Percentiles rank a stretch among this genome's conserved stretches.
Evolutionary conservation across 139 green algal genomes (phyloP).

Genomic region (Ettlia oleoabundans): DNA sequence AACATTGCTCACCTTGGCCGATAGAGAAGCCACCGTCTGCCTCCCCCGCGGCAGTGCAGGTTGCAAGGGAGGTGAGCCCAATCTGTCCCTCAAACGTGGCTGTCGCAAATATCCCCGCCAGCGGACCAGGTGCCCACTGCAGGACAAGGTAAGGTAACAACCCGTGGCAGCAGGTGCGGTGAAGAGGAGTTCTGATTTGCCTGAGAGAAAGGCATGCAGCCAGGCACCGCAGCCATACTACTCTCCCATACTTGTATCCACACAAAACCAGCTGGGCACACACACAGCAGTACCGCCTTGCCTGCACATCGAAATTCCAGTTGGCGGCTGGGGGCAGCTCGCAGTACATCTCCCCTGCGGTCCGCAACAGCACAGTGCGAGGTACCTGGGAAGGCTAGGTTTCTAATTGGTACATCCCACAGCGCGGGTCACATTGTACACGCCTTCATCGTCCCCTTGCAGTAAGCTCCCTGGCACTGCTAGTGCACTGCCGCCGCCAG

Average conservation of each 20-base stretch:
- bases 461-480: too few species aligned
- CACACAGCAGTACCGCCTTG: neutral
- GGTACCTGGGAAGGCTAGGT: too few species aligned
- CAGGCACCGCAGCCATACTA: too few species aligned
- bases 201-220: too few species aligned
- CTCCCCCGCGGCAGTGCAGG: neutral
- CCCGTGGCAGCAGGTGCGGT: too few species aligned
- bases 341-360: conserved; percentile 52
- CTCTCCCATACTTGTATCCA: too few species aligned
- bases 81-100: conserved; percentile 66
- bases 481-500: too few species aligned
- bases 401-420: too few species aligned
- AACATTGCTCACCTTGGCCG: conserved; percentile 6
- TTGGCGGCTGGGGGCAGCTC: conserved; percentile 67
- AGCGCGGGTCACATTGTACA: too few species aligned
- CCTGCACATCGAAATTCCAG: conserved; percentile 89
- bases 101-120: conserved; percentile 73
- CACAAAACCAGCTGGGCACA: neutral
- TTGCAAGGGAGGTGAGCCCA: conserved; percentile 33
- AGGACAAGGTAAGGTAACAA: neutral
- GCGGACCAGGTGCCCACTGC: conserved; percentile 43
- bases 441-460: too few species aligned
- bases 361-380: neutral
- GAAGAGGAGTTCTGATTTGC: too few species aligned
- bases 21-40: conserved; percentile 8